Conservation (phyloP, 164 flowering plant species). For the Tetrastigma voinierianum region DNA sequence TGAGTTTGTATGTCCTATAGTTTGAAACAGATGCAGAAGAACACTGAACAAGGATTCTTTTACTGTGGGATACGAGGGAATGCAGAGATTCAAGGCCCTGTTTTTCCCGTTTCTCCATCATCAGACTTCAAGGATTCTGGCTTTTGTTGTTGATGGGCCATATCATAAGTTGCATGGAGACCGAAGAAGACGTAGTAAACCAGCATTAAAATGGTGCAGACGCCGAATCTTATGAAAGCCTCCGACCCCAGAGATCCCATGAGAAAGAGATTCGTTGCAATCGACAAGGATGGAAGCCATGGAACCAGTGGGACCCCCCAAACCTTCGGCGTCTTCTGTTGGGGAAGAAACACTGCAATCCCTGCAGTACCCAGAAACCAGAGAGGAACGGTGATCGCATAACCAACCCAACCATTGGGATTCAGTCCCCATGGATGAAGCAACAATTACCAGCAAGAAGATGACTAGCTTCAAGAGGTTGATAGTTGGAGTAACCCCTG, state of each 20-base stretch:
- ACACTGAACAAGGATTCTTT: neutral
- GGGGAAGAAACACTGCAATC: conserved; percentile 32
- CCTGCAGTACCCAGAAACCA: conserved; percentile 55
- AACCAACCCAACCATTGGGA: conserved; percentile 48
- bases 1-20: neutral
- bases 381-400: conserved; percentile 35
- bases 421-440: conserved; percentile 47
- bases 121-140: conserved; percentile 4
- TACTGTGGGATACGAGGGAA: neutral
- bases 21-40: neutral
- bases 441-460: conserved; percentile 43
- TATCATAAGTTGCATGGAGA: conserved; percentile 68
- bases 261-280: conserved; percentile 55
- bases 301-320: conserved; percentile 82
- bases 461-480: conserved; percentile 32
- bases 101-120: conserved; percentile 7
- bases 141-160: conserved; percentile 39
- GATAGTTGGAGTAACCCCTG: conserved; percentile 32
- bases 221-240: conserved; percentile 50
- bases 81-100: conserved; percentile 4
- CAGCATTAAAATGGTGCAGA: conserved; percentile 52
- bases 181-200: conserved; percentile 54
- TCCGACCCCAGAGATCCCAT: conserved; percentile 49
- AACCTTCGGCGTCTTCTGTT: conserved; percentile 42
- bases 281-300: conserved; percentile 63